Evolutionary conservation across 176 grass and related monocot genomes (phyloP), one percentile per base, ranked within the genome.

Genomic region (Aegilops longissima): DNA sequence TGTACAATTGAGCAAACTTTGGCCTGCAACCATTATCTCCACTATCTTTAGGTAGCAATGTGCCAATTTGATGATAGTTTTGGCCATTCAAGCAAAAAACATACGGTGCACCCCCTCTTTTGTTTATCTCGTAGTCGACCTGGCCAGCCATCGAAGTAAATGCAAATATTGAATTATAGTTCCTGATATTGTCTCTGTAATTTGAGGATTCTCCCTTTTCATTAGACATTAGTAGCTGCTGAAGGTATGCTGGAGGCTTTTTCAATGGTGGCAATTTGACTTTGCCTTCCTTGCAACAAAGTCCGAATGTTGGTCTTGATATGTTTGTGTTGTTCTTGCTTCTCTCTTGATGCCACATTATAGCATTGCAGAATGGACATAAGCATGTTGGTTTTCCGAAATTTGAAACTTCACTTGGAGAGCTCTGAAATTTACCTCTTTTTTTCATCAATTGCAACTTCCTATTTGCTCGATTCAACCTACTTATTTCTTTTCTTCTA

Each of bases 61-160:
- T 80, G 8, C 82, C 83, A 5, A 90, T 81, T 2, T 74, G 30
- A 75, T 86, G 77, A 76, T 81, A 86, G 38, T 81, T 90, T 31
- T 81, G 38, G 0, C 83, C 52, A 8, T 80, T 80, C 21, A 90
- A 21, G 1, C 4, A 9, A 18, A 81, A 90, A 16, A 82, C 59
- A 67, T 72, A 90, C 7, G 62, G 88, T 27, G 76, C 56, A 73
- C 51, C 34, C 0, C 82, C 84, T 61, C 31, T 73, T 38, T 9
- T 86, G 11, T 86, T 86, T 40, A 70, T 86, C 9, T 86, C 75
- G 8, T 79, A 54, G 52, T 89, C 82, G 5, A 85, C 66, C 8
- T 49, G 17, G 0, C 82, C 76, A 12, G 56, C 76, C 56, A 80
- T 90, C 11, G 77, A 90, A 65, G 83, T 86, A 23, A 90, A 75